Evolutionary conservation across 2,329 filamentous ascomycete genomes (phyloP), one percentile per base, ranked within the genome.

Genomic region (Fusarium brevicatenulatum): DNA sequence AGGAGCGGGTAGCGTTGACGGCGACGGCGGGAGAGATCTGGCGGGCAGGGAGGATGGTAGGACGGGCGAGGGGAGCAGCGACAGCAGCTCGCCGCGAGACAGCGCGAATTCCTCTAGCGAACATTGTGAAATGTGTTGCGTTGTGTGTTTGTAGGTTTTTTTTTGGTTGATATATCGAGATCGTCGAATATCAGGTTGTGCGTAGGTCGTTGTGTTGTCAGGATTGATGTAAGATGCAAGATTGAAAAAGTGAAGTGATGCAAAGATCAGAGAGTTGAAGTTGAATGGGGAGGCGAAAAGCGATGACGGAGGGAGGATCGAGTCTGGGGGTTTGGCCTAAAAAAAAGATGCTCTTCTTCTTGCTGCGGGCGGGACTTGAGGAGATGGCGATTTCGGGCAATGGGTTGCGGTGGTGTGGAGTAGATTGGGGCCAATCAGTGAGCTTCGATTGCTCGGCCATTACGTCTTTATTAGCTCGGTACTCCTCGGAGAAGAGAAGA

Each of bases 81-180:
- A 86, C 78, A 47, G 75, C 75, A 84, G 81, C 84, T 70, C 84
- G 82, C 78, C 85, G 81, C 63, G 85, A 83, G 76, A 81, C 80
- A 66, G 81, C 80, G 73, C 83, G 82, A 68, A 84, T 80, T 72
- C 84, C 83, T 82, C 85, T 82, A 72, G 86, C 85, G 67, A 87
- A 79, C 85, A 87, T 87, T 65, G 77, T 83, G 70, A 69, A 42
- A 68, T 75, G 43, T 52, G 42, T 18, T 32, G 44, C 15, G 32
- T 34, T 34, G 32, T 34, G 6, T 9, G 16, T 18, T 37, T 18
- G 36, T 52, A 54, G 40, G 54, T 23, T 15, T 23, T 19, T 36
- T 46, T 19, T 36, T 46, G 47, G 32, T 23, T 23, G 53, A 49
- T 63, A 61, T 65, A 61, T 53, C 36, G 49, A 74, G 23, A 44